Conservation (phyloP, 2,329 filamentous ascomycete genomes). For the Aspergillus sergii region DNA sequence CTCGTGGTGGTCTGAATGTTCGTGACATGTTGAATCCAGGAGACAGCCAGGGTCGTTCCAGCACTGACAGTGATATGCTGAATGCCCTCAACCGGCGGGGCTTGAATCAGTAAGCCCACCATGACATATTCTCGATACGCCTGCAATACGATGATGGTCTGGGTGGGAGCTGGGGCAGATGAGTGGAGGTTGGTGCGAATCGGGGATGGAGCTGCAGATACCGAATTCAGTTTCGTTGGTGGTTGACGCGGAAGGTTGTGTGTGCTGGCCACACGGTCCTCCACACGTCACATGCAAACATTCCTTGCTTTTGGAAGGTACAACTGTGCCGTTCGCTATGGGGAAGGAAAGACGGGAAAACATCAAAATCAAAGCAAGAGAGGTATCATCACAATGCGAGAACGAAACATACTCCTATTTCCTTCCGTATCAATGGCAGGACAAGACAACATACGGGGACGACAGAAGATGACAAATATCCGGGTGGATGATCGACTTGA, state of each 20-base stretch:
- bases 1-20: conserved; percentile 49
- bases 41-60: conserved; percentile 44
- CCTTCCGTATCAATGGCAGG: not conserved
- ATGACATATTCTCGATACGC: not conserved
- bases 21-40: conserved; percentile 51
- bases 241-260: conserved; percentile 18
- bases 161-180: conserved; percentile 1
- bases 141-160: not conserved
- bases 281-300: conserved; percentile 6
- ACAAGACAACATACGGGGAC: not conserved
- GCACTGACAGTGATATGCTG: conserved; percentile 54
- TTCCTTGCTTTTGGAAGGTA: not conserved
- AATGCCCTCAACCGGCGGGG: conserved; percentile 49
- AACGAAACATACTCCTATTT: not conserved
- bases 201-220: not conserved
- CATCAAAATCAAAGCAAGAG: not conserved
- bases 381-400: not conserved
- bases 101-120: conserved; percentile 30
- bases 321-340: not conserved
- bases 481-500: not conserved
- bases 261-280: conserved; percentile 29
- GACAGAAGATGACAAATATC: not conserved
- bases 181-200: conserved; percentile 2
- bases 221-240: conserved; percentile 6
- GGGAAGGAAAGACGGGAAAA: not conserved